Conservation (phyloP, 192 early-diverging fungal species). For the Backusella tuberculispora region DNA sequence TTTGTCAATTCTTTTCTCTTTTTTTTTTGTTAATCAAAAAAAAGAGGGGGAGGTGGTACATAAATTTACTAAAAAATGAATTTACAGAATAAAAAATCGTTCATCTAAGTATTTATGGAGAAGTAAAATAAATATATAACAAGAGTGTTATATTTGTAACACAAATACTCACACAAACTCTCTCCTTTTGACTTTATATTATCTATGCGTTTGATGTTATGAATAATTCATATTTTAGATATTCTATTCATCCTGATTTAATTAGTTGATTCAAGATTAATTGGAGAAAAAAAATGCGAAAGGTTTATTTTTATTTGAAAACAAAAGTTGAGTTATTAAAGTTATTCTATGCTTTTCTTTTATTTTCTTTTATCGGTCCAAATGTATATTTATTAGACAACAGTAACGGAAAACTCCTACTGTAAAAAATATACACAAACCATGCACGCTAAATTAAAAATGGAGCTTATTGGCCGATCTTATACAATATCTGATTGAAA, state of each 20-base stretch:
- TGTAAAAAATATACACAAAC: background rate
- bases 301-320: background rate
- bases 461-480: background rate
- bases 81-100: background rate
- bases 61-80: background rate
- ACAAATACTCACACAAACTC: background rate
- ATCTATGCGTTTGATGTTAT: background rate
- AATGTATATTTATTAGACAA: background rate
- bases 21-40: background rate
- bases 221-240: background rate
- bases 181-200: background rate
- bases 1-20: background rate
- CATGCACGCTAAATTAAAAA: background rate
- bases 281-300: background rate
- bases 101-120: background rate
- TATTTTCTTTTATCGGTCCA: no score
- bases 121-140: background rate
- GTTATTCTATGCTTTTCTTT: background rate
- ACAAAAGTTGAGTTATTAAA: background rate
- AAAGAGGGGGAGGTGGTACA: background rate
- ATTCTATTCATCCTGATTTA: background rate
- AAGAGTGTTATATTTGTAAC: background rate
- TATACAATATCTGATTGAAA: background rate
- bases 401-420: background rate
- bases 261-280: background rate